Base-by-base conservation (phyloP, 1,284 basidiomycete species). In the Leccinum griseonigrum region DNA sequence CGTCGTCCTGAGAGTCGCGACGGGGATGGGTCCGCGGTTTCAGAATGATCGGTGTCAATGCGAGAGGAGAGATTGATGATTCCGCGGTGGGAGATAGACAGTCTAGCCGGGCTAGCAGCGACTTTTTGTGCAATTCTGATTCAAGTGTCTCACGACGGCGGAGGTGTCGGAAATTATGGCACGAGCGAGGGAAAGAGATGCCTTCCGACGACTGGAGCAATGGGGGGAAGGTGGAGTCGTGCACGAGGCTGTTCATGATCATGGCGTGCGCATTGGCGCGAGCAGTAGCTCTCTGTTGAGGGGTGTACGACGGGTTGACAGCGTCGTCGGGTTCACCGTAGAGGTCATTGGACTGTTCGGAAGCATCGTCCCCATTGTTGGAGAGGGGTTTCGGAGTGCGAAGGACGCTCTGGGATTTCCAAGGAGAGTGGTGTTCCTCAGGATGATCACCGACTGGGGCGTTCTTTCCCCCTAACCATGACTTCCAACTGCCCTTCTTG, bases 131-230 rank as follows among this genome's bases (percentile, higher is more conserved):
- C 67, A 87, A 71, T 60, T 70, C 69, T 32, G 79, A 76, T 54
- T 78, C 80, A 54, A 86, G 66, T 32, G 81, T 78, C 36, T 79
- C 77, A 34, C 67, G 66, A 48, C 65, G 75, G 31, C 76, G 71
- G 59, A 87, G 77, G n/a, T 69, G 64, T 56, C 68, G 71, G 14
- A 74, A 67, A 29, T 65, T 64, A 68, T 87, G 85, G 64, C 75
- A 80, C 32, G 90, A 92, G 55, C 85, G 85, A 65, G 90, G 90
- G 71, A 85, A 92, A 61, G 82, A 66, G 43, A 80, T 78, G n/a
- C 70, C 64, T 53, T 70, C 70, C 16, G 78, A 69, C 53, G 74
- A 71, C 60, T 83, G 81, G 58, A 81, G 70, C 64, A 85, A 78
- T n/a, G 86, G 86, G 22, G 85, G 79, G 8, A 81, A 76, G 32